Percentiles rank a stretch among this genome's conserved stretches.
These are phyloP conservation scores for Tetrapyrgos nigripes DNA, from an alignment of 1,284 basidiomycete species.

Conservation along the genomic window DNA sequence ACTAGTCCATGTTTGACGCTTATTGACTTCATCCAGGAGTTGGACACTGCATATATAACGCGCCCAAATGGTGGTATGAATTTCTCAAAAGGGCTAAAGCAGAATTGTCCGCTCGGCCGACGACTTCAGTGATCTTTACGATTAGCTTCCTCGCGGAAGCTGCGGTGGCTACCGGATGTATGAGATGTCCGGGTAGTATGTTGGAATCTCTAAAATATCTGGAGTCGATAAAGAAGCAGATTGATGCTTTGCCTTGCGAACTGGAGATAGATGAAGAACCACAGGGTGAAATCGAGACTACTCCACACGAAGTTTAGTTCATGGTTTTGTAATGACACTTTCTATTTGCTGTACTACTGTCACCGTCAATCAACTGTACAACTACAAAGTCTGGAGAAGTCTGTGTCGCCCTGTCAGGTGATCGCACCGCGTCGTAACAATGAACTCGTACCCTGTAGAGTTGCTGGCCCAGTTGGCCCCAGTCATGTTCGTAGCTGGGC, in stretches of 20 bases:
- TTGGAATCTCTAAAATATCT: slow-evolving; percentile 64
- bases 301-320: no score
- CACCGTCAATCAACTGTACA: no score
- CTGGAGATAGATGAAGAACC: neutral
- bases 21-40: slow-evolving; percentile 21
- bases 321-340: no score
- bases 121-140: slow-evolving; percentile 63
- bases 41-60: slow-evolving; percentile 50
- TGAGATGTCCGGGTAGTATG: slow-evolving; percentile 67
- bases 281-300: no score
- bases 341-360: no score
- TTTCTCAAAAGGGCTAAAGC: slow-evolving; percentile 60
- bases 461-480: slow-evolving; percentile 86
- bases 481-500: slow-evolving; percentile 92
- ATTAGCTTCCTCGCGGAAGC: slow-evolving; percentile 63
- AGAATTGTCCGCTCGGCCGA: slow-evolving; percentile 62
- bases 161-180: slow-evolving; percentile 55
- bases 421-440: slow-evolving; percentile 34
- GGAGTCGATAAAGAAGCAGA: slow-evolving; percentile 55
- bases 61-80: slow-evolving; percentile 73
- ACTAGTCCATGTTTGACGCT: neutral
- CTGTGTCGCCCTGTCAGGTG: neutral
- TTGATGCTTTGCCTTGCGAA: slow-evolving; percentile 46
- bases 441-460: slow-evolving; percentile 92
- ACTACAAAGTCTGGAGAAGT: no score